These are phyloP conservation scores for Zasmidium citrigriseum DNA, from an alignment of 2,329 filamentous ascomycete species.

Conservation along the genomic window DNA sequence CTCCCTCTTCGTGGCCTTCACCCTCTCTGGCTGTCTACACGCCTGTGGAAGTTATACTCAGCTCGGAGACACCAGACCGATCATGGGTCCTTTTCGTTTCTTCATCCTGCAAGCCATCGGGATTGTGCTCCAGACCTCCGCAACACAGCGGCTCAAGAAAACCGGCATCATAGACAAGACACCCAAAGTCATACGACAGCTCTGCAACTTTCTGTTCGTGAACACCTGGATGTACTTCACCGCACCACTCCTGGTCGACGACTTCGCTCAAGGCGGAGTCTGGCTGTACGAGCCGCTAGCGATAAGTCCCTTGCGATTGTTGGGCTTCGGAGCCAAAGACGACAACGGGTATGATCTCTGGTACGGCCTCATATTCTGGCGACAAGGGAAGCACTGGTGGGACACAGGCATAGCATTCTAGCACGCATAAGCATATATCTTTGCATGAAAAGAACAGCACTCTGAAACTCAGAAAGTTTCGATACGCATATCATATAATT, in stretches of 20 bases:
- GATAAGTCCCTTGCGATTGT: constrained; percentile 65
- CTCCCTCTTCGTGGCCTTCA: constrained; percentile 59
- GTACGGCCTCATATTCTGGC: constrained; percentile 57
- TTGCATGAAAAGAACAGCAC: too few relatives aligned
- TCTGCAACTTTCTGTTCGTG: constrained; percentile 64
- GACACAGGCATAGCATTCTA: constrained; percentile 53
- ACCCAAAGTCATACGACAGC: constrained; percentile 51
- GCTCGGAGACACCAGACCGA: constrained; percentile 59
- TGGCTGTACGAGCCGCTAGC: constrained; percentile 86
- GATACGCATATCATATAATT: too few relatives aligned
- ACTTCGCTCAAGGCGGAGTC: constrained; percentile 71
- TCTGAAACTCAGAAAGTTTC: too few relatives aligned
- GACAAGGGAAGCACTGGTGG: constrained; percentile 66
- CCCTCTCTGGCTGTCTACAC: constrained; percentile 69
- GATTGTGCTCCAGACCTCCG: constrained; percentile 59
- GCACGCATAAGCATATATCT: not conserved
- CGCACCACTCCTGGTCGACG: constrained; percentile 67
- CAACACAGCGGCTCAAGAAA: constrained; percentile 39
- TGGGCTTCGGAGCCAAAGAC: constrained; percentile 63
- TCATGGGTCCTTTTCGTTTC: constrained; percentile 61
- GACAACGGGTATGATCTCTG: constrained; percentile 71
- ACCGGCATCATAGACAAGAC: constrained; percentile 36
- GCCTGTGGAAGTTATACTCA: constrained; percentile 68
- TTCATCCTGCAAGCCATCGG: constrained; percentile 72
- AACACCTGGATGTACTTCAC: constrained; percentile 69